A percentile compares a stretch with the other conserved stretches of the same genome.
Conservation (phyloP, 306 rosid species). For the Quercus wislizeni region DNA sequence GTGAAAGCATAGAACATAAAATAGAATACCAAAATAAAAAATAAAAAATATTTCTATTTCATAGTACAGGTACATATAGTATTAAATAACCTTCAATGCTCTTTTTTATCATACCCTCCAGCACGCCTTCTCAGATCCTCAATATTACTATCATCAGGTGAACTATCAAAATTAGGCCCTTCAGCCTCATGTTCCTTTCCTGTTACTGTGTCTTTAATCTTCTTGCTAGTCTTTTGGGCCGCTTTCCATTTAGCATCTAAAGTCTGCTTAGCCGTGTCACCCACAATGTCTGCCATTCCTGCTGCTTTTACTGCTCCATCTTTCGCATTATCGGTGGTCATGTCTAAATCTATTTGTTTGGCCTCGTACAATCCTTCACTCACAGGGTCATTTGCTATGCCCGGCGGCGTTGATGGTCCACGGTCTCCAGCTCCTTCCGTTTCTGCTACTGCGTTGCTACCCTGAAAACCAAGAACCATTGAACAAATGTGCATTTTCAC, state of each 20-base stretch:
- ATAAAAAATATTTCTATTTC: no score
- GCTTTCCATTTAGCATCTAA: slow-evolving; percentile 38
- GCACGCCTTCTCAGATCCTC: slow-evolving; percentile 15
- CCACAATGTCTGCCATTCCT: slow-evolving; percentile 24
- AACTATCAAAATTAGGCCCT: neutral
- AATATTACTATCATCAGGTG: neutral
- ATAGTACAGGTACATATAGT: no score
- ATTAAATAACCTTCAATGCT: neutral
- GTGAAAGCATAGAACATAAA: no score
- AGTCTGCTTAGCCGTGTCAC: slow-evolving; percentile 26
- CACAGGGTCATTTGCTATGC: neutral
- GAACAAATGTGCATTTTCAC: no score
- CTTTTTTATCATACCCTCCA: slow-evolving; percentile 11
- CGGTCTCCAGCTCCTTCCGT: neutral
- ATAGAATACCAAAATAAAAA: no score
- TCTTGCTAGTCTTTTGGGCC: slow-evolving; percentile 18
- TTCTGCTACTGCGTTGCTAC: neutral
- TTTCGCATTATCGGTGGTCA: slow-evolving; percentile 9
- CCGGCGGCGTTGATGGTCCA: neutral
- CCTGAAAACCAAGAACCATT: neutral
- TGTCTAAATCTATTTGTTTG: neutral
- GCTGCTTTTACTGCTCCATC: slow-evolving; percentile 24
- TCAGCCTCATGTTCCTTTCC: neutral
- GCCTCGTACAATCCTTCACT: slow-evolving; percentile 22
- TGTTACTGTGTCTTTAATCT: neutral